Conservation (phyloP, 768 basidiomycete species). For the Clavulina sp. region DNA sequence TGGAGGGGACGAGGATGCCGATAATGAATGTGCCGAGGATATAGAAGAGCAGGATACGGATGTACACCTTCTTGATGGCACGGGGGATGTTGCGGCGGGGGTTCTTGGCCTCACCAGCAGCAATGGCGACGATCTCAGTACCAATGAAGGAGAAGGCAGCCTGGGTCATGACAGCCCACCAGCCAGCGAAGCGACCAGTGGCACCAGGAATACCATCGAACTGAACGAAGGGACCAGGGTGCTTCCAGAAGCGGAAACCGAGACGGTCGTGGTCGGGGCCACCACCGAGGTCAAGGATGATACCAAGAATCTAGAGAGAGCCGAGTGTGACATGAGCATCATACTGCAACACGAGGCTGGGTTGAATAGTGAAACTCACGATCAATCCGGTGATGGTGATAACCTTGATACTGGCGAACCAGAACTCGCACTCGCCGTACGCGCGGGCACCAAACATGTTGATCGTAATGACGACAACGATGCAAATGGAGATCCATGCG, state of each 20-base stretch:
- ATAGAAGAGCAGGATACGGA: slow-evolving; percentile 73
- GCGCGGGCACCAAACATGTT: slow-evolving; percentile 30
- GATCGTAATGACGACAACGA: slow-evolving; percentile 58
- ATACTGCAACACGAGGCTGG: too few species aligned
- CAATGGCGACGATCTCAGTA: slow-evolving; percentile 81
- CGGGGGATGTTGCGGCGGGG: slow-evolving; percentile 48
- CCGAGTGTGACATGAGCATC: not conserved
- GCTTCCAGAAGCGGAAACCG: slow-evolving; percentile 69
- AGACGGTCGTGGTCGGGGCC: slow-evolving; percentile 67
- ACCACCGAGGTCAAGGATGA: slow-evolving; percentile 76
- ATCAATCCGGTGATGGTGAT: slow-evolving; percentile 24
- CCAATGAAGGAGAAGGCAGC: slow-evolving; percentile 91
- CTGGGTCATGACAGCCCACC: slow-evolving; percentile 56
- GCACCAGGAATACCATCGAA: slow-evolving; percentile 22
- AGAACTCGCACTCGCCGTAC: slow-evolving; percentile 47
- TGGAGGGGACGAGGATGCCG: slow-evolving; percentile 48
- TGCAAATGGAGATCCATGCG: slow-evolving; percentile 62
- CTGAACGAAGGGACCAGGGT: slow-evolving; percentile 81
- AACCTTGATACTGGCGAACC: slow-evolving; percentile 88
- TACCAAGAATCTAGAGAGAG: slow-evolving; percentile 25
- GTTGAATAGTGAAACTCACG: slow-evolving; percentile 2
- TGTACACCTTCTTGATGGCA: slow-evolving; percentile 51
- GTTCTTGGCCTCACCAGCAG: slow-evolving; percentile 78
- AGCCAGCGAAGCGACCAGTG: slow-evolving; percentile 43
- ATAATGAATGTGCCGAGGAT: slow-evolving; percentile 10